Evolutionary conservation across 148 eudicot species (phyloP), one percentile per base, ranked within the genome.

Genomic region (Heliosperma pusillum): DNA sequence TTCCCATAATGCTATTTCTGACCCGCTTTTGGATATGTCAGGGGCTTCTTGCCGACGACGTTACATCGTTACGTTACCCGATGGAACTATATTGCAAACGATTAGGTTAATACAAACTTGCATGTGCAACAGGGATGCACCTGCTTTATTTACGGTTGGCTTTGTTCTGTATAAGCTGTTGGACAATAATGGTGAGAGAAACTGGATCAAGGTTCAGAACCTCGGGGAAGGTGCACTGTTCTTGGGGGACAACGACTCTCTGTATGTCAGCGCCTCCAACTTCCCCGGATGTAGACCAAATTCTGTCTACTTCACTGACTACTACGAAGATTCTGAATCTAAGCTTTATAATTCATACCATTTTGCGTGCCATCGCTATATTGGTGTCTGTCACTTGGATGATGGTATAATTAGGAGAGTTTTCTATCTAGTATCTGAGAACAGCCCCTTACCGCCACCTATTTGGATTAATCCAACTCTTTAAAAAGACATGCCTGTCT

Each of bases 51-150:
- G 67, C 63, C 79, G 58, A 5, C 47, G 58, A 5, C 47, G 66
- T 57, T 68, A 76, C 73, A 76, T 76, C 40, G 79, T 76, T 0
- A 72, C 58, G 24, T 68, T 76, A 25, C 73, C 56, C 17, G 66
- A 76, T 69, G 52, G 71, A 76, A 50, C 36, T n/a, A 57, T 76
- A 57, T 9, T 56, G 33, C 79, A 76, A 69, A 24, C 44, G n/a
- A 30, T 68, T 36, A 68, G 79, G 72, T 68, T 56, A 4, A 8
- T 57, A 40, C 27, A 20, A 21, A 1, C 19, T 3, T 57, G 57
- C n/a, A 7, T 8, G 25, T 57, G 56, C 17, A 9, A 70, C n/a
- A 21, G 1, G 19, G 27, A 11, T 26, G 56, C 15, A 64, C 57
- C 26, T 16, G 24, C 26, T 24, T 10, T 58, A 30, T 19, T 9